Evolutionary conservation across 1,284 basidiomycete genomes (phyloP), one percentile per base, ranked within the genome.

Genomic region (Trametes sp.): DNA sequence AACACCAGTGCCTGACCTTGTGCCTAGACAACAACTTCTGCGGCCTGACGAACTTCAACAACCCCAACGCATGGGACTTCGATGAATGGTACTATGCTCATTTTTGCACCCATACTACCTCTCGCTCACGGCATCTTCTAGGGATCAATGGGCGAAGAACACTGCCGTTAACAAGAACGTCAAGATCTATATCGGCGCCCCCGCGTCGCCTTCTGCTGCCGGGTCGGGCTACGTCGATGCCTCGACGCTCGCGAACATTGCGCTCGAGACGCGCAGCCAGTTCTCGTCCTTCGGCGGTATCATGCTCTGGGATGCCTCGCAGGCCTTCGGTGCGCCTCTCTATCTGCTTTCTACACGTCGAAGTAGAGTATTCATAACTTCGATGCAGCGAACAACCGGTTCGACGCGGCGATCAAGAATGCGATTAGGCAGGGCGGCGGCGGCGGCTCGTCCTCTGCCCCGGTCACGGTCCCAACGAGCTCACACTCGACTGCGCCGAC

Each of bases 241-340:
- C 6, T 74, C 75, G 14, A 81, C 80, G 4, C 74, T 89, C 33
- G 77, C 75, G 3, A 74, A 69, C 54, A 82, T 87, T 57, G 78
- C 82, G 8, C 69, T 75, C 45, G 67, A 79, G 58, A 84, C 80
- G 2, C 79, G 80, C 45, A 68, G 76, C 16, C 73, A 81, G 61
- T 90, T 82, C 70, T 83, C 85, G 11, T 87, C 86, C 24, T 90
- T 90, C 70, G 88, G 88, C 8, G 88, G 88, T 33, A 78, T 87
- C 24, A 90, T 90, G 88, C 76, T 89, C 52, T 83, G 87, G 87
- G 87, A 89, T 66, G 83, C 80, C 0, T 87, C 84, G 3, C 84
- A 87, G 70, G 86, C 87, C 3, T 83, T 83, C 61, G 82, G 85
- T 82, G 67, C 63, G 75, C 65, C n/a, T 2, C 46, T 26, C 11